Conservation (phyloP, 371 early-diverging fungal species). For the Sporodiniella umbellata region DNA sequence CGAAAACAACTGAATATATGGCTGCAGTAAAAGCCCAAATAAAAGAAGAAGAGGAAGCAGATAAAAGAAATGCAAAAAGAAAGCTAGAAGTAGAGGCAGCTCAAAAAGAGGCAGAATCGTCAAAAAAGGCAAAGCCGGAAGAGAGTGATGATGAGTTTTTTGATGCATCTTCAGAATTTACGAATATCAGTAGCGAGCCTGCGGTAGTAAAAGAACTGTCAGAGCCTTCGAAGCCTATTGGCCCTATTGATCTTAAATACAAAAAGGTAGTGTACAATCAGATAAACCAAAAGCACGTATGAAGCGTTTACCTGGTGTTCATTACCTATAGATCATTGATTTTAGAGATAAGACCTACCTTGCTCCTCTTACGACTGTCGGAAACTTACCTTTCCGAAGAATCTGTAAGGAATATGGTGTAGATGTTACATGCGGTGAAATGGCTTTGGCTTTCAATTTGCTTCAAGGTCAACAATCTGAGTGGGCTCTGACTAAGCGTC, state of each 20-base stretch:
- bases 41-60: slow-evolving; percentile 20
- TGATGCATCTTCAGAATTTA: slow-evolving; percentile 21
- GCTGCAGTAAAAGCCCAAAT: slow-evolving; percentile 37
- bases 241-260: slow-evolving; percentile 40
- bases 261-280: slow-evolving; percentile 27
- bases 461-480: slow-evolving; percentile 75
- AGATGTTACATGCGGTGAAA: slow-evolving; percentile 97
- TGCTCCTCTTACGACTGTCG: slow-evolving; percentile 90
- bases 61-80: slow-evolving; percentile 29
- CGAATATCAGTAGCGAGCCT: slow-evolving; percentile 9
- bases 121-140: slow-evolving; percentile 6
- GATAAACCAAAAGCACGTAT: not conserved
- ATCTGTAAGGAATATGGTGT: slow-evolving; percentile 92
- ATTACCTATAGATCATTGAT: slow-evolving; percentile 61
- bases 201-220: slow-evolving; percentile 2
- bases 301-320: too few species aligned
- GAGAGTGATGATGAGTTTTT: slow-evolving; percentile 20
- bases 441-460: slow-evolving; percentile 81
- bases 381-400: slow-evolving; percentile 92
- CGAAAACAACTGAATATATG: slow-evolving; percentile 39
- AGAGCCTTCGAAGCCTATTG: slow-evolving; percentile 28
- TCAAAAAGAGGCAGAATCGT: not conserved
- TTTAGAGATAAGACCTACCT: slow-evolving; percentile 89
- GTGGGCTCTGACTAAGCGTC: slow-evolving; percentile 88
- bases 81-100: slow-evolving; percentile 10